Evolutionary conservation across 306 rosid species (phyloP).

Genomic region (Trifolium dubium): DNA sequence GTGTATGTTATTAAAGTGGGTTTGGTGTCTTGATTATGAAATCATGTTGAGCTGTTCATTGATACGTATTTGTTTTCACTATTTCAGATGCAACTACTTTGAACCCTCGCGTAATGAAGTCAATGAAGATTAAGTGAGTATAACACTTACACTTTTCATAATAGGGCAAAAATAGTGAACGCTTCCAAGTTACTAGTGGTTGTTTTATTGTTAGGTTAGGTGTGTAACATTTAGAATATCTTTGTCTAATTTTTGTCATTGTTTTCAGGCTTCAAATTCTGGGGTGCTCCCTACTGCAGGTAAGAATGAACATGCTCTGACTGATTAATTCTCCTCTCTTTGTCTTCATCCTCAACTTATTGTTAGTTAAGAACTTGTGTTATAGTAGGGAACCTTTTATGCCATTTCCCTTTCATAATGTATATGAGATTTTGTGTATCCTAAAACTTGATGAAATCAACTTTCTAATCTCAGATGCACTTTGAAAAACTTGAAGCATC

Average conservation of each 20-base stretch:
- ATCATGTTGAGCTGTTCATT: neutral
- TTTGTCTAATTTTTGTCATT: neutral
- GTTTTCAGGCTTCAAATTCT: neutral
- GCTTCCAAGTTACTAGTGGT: neutral
- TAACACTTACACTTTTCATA: neutral
- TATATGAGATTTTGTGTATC: neutral
- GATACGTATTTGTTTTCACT: neutral
- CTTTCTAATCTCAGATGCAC: neutral
- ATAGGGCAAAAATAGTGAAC: neutral
- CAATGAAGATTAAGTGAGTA: constrained; percentile 50
- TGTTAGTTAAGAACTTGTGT: no score
- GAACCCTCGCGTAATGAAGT: constrained; percentile 41
- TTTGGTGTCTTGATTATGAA: neutral
- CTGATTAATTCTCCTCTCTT: neutral
- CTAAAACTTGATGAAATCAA: constrained; percentile 6
- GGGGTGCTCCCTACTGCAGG: neutral
- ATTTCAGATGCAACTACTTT: neutral
- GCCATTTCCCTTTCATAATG: no score
- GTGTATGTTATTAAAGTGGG: neutral
- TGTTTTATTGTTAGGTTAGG: neutral
- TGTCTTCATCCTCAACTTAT: no score
- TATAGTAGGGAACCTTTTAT: no score
- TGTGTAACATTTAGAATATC: neutral
- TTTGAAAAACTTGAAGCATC: constrained; percentile 64
- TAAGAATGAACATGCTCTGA: neutral